Evolutionary conservation across 2,329 filamentous ascomycete species (phyloP), one percentile per base, ranked within the genome.

Genomic region (Aspergillus persii): DNA sequence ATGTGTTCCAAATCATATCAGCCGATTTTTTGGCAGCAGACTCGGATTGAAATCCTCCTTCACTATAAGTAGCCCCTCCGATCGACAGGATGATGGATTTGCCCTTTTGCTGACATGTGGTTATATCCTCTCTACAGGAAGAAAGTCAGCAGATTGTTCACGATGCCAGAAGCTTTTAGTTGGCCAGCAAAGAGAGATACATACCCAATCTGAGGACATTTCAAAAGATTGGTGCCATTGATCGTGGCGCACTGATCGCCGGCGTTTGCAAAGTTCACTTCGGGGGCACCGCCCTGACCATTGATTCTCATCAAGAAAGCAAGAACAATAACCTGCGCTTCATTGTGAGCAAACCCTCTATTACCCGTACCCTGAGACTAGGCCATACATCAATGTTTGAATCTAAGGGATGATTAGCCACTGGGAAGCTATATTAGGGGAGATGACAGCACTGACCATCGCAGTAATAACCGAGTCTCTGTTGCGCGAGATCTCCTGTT

Each of bases 41-140:
- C 1, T 77, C 65, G n/a, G 80, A 83, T 41, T 74, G 68, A 77
- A 90, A 90, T 29, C 88, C 88, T 33, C 86, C 87, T 71, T 90
- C 87, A 18, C 79, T 85, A 72, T 90, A 90, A 1, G 87, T 88
- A 2, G 85, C 85, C 33, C 90, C 89, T 18, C 89, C 89, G 49
- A 92, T 80, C 2, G 89, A 91, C 8, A 92, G 80, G 49, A 91
- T 71, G 64, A 92, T 87, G 1, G 88, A 90, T 76, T 92, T 92
- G 62, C 83, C 83, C 61, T 85, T 75, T 12, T 74, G 65, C 71
- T 92, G 89, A 74, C 89, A 93, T 8, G 80, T 74, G 18, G 70
- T 71, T 63, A 84, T 84, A 56, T 83, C 80, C 47, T 73, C 68
- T 39, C 75, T 80, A 61, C 15, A 8, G 12, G 48, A 60, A 48